Conservation (phyloP, 345 rosid genomes). For the Citrus glauca region DNA sequence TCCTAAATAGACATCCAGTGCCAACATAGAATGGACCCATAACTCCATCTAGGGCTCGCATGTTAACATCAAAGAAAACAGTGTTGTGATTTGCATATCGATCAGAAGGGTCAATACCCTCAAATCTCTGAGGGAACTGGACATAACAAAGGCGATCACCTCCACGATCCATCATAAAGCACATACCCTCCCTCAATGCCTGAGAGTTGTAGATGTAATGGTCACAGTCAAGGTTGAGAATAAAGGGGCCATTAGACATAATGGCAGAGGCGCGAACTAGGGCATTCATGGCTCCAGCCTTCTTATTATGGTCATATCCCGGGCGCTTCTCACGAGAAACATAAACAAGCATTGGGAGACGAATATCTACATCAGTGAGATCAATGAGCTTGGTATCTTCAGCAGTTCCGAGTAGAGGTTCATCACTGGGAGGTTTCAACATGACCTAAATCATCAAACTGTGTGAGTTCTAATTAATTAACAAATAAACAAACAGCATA, state of each 20-base stretch:
- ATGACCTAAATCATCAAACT: constrained; percentile 58
- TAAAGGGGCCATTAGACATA: constrained; percentile 97
- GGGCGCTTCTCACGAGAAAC: constrained; percentile 99
- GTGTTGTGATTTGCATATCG: constrained; percentile 97
- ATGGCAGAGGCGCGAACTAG: constrained; percentile 95
- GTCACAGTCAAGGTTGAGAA: constrained; percentile 96
- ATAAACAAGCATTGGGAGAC: constrained; percentile 94
- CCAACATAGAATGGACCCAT: constrained; percentile 99
- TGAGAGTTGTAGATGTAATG: constrained; percentile 95
- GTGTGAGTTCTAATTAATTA: background rate
- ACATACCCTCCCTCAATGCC: constrained; percentile 97
- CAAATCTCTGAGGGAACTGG: constrained; percentile 97
- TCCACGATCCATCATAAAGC: constrained; percentile 99
- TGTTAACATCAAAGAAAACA: constrained; percentile 96
- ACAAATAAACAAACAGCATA: constrained; percentile 1
- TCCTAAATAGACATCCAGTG: constrained; percentile 93
- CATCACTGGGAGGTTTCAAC: constrained; percentile 98
- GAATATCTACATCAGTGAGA: constrained; percentile 82
- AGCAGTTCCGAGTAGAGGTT: constrained; percentile 63
- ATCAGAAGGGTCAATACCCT: constrained; percentile 98
- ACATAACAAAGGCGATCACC: constrained; percentile 92
- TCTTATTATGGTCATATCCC: constrained; percentile 97
- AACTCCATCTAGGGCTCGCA: constrained; percentile 98
- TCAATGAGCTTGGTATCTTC: constrained; percentile 66
- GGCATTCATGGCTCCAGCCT: constrained; percentile 99